Evolutionary conservation across 345 rosid genomes (phyloP), one percentile per base, ranked within the genome.

Genomic region (Moricandia moricandioides): DNA sequence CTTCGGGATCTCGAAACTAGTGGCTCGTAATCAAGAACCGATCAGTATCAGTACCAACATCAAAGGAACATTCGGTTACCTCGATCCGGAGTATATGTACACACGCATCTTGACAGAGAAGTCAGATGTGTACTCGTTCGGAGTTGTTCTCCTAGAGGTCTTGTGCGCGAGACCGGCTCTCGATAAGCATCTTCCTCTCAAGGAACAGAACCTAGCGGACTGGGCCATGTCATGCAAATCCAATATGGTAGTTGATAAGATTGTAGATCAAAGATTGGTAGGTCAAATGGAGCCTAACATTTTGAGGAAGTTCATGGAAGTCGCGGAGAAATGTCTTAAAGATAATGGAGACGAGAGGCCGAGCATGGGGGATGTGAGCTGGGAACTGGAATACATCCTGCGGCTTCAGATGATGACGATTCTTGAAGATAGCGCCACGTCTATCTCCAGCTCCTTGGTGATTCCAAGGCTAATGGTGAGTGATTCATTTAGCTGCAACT

Each of bases 291-390:
- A 73, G 8, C 37, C 16, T 2, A 73, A 8, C 2, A 30, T 59
- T 1, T 12, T 77, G 30, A 83, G 76, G 68, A 91, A 86, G 69
- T 87, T 85, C 16, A 60, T 68, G 5, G 89, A 86, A 49, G 56
- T 77, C 1, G 83, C 85, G 0, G 85, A 85, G 83, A 86, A 85
- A 60, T 92, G 97, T 79, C 66, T 89, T 79, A 79, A 65, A 16
- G 88, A 86, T 17, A 58, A 69, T 17, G 83, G 82, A 0, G 40
- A 34, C 3, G 71, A 82, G 93, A 84, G 93, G 73, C 88, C 92
- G 30, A 64, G 71, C 0, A 92, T 92, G 93, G 78, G 49, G 3
- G 87, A 86, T 65, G 89, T 88, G 58, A 66, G 76, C 14, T 91
- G 91, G 70, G 82, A 78, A 56, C 43, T 73, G 6, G 78, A 67